phyloP scores from a whole-genome alignment of 345 rosid species.

The Arabidopsis thaliana region DNA sequence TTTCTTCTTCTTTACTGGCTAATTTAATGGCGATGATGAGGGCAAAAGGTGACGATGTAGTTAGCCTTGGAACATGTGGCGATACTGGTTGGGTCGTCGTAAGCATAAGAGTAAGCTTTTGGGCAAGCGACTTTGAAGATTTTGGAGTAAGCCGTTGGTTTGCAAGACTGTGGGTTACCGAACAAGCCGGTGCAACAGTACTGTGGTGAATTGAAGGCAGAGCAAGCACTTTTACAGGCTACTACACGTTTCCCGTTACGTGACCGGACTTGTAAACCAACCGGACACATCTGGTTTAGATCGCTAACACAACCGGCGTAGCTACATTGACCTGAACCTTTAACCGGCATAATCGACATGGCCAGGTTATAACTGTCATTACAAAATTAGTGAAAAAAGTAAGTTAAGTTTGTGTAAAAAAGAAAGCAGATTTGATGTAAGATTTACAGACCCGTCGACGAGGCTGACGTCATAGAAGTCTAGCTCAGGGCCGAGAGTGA shows the following conservation, averaged over 20 bases:
- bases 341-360: slow-evolving; percentile 73
- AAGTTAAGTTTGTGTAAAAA: not conserved
- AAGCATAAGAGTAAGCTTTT: slow-evolving; percentile 88
- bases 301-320: slow-evolving; percentile 91
- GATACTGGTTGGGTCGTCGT: slow-evolving; percentile 93
- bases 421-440: not conserved
- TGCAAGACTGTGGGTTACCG: slow-evolving; percentile 76
- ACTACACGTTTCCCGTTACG: slow-evolving; percentile 63
- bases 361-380: slow-evolving; percentile 73
- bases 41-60: slow-evolving; percentile 89
- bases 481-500: slow-evolving; percentile 75
- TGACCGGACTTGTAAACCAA: slow-evolving; percentile 75
- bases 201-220: slow-evolving; percentile 83
- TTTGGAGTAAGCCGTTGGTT: slow-evolving; percentile 90
- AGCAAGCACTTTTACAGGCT: slow-evolving; percentile 96
- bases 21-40: slow-evolving; percentile 53
- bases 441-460: slow-evolving; percentile 62
- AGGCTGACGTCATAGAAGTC: slow-evolving; percentile 97
- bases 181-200: slow-evolving; percentile 90
- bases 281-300: slow-evolving; percentile 82
- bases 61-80: slow-evolving; percentile 74
- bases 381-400: not conserved
- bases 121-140: slow-evolving; percentile 95
- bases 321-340: slow-evolving; percentile 83
- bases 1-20: not conserved